Evolutionary conservation across 1,284 basidiomycete species (phyloP), one percentile per base, ranked within the genome.

Genomic region (Moesziomyces sp.): DNA sequence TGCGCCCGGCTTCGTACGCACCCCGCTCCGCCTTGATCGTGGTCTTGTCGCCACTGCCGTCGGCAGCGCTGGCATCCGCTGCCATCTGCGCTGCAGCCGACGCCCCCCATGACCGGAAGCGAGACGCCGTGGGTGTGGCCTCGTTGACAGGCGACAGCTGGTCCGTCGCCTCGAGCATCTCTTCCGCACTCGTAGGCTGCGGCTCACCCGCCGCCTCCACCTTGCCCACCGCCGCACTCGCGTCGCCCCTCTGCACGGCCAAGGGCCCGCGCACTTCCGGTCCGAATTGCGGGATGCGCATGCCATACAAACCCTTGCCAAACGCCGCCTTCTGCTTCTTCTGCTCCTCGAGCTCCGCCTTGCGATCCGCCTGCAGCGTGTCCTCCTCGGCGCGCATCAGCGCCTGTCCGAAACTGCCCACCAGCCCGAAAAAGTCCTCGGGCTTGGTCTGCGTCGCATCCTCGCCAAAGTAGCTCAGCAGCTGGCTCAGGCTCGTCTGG

Each of bases 341-440:
- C 67, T 70, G 47, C 57, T 55, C 76, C 30, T 73, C 76, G 28
- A 69, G n/a, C 48, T 74, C 74, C 14, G 60, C 68, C 64, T 74
- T 74, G 14, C 63, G 40, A 26, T 81, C 79, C 26, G 66, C 70
- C 53, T 78, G 75, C 51, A 78, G 44, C n/a, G 71, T 76, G 18
- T 81, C 79, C 23, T 77, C 79, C 44, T 81, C 79, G 0, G 79
- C 79, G 3, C 78, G 61, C 79, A 81, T 81, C 46, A 81, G 46
- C 7, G 69, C 67, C 45, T 81, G 79, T 2, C 78, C 79, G 23
- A 81, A 81, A 34, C 66, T 71, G 45, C 71, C 59, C 18, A 80
- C 50, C 38, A 74, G 45, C 2, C 59, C 63, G 55, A 81, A 81
- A 44, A 81, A 81, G 24, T 80, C 79, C 38, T 81, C 79, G 11